Percentiles rank a stretch among this genome's conserved stretches.
phyloP scores from a whole-genome alignment of 163 green algal species.

The Chlorella variabilis region DNA sequence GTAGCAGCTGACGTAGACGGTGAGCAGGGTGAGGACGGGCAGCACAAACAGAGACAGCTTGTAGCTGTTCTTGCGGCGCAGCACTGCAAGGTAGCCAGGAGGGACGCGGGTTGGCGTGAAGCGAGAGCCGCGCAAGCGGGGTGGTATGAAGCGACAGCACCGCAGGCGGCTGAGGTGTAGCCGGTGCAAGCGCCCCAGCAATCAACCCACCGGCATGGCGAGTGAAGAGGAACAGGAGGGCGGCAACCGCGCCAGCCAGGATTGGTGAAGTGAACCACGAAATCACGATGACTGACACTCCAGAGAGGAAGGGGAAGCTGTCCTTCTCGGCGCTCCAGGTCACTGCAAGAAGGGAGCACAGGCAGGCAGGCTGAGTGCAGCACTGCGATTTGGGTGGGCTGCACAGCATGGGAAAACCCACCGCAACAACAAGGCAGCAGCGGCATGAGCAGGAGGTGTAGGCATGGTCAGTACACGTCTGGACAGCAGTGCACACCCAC shows the following conservation, averaged over 20 bases:
- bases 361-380: too few species aligned
- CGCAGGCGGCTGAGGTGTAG: too few species aligned
- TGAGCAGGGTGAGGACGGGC: constrained; percentile 16
- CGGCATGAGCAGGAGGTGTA: too few species aligned
- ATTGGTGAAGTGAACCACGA: constrained; percentile 77
- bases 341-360: background rate
- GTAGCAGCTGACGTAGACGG: constrained; percentile 6
- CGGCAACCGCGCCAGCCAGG: constrained; percentile 3
- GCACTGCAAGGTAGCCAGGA: constrained; percentile 31
- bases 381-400: too few species aligned
- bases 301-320: constrained; percentile 20
- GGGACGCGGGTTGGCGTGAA: too few species aligned
- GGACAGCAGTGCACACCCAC: too few species aligned
- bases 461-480: too few species aligned
- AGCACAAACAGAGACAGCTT: constrained; percentile 21
- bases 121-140: too few species aligned
- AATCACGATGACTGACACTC: constrained; percentile 55
- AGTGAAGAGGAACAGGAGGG: constrained; percentile 35
- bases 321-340: constrained; percentile 4
- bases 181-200: too few species aligned
- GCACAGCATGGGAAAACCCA: too few species aligned
- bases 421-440: too few species aligned
- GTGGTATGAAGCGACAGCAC: too few species aligned
- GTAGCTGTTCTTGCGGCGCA: constrained; percentile 33
- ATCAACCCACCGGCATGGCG: background rate